Evolutionary conservation across 371 early-diverging fungal species (phyloP).

Genomic region (Syncephalastrum racemosum): DNA sequence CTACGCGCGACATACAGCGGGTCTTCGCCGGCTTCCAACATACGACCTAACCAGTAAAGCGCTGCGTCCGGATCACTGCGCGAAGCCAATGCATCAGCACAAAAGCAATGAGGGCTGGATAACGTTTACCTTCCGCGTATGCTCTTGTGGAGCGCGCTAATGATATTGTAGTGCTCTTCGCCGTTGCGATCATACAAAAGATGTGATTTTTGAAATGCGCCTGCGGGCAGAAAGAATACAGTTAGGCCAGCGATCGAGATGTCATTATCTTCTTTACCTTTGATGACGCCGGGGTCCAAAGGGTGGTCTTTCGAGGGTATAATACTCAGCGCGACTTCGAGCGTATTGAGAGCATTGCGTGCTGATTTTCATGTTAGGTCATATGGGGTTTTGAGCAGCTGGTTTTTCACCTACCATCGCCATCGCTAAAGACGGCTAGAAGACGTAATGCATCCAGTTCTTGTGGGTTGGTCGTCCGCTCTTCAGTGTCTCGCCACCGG

Average conservation of each 20-base stretch:
- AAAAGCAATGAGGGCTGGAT: neutral
- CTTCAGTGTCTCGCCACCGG: constrained; percentile 38
- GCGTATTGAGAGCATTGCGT: constrained; percentile 67
- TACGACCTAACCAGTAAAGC: constrained; percentile 88
- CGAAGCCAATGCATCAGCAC: too few relatives aligned
- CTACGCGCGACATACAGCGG: constrained; percentile 80
- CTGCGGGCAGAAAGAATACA: constrained; percentile 2
- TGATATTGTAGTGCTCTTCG: constrained; percentile 87
- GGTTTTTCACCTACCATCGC: constrained; percentile 54
- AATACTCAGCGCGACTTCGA: constrained; percentile 62
- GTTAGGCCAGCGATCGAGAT: neutral
- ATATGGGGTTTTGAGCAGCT: neutral
- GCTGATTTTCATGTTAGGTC: constrained; percentile 29
- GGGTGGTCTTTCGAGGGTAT: constrained; percentile 25
- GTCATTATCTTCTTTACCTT: constrained; percentile 23
- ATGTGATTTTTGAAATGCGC: constrained; percentile 78
- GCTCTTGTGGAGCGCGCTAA: constrained; percentile 87
- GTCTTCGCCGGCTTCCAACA: constrained; percentile 89
- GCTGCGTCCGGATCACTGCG: constrained; percentile 71
- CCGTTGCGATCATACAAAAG: constrained; percentile 79
- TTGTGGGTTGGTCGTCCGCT: constrained; percentile 20
- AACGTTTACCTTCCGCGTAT: constrained; percentile 65
- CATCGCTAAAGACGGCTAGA: constrained; percentile 66
- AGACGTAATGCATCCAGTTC: constrained; percentile 35
- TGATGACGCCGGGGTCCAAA: constrained; percentile 25